A percentile compares a stretch with the other conserved stretches of the same genome.
These are phyloP conservation scores for Termitomyces sp. DNA, from an alignment of 768 basidiomycete species.

Conservation along the genomic window DNA sequence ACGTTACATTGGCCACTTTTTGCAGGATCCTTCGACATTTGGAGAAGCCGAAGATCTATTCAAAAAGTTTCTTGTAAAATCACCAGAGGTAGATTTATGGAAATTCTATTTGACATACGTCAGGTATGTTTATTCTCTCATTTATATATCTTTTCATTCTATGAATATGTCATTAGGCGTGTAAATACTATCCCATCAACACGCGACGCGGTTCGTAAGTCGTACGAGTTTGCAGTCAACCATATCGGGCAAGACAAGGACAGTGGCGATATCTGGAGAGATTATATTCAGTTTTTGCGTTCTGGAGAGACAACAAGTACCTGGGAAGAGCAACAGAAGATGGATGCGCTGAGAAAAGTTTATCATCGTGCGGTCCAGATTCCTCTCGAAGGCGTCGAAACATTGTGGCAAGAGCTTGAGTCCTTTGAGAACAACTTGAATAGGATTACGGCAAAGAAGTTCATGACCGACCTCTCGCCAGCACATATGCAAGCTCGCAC, in stretches of 20 bases:
- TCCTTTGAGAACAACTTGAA: constrained; percentile 87
- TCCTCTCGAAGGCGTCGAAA: constrained; percentile 89
- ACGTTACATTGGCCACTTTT: constrained; percentile 74
- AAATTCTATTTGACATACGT: constrained; percentile 93
- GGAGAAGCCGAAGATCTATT: constrained; percentile 84
- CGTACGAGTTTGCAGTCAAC: constrained; percentile 90
- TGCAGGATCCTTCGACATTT: constrained; percentile 59
- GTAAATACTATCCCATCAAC: constrained; percentile 60
- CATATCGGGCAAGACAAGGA: constrained; percentile 91
- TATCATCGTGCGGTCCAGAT: constrained; percentile 94
- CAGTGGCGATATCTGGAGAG: constrained; percentile 87
- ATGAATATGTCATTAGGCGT: constrained; percentile 36
- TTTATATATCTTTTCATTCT: not conserved
- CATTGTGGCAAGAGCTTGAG: constrained; percentile 93
- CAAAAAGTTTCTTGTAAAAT: constrained; percentile 77
- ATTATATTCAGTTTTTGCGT: constrained; percentile 88
- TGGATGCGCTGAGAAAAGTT: constrained; percentile 86
- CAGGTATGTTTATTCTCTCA: constrained; percentile 45
- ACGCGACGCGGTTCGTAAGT: constrained; percentile 75
- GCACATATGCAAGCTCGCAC: constrained; percentile 94
- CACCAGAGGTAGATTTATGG: constrained; percentile 88
- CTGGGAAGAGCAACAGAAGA: constrained; percentile 95
- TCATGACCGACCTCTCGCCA: constrained; percentile 88
- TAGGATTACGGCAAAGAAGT: constrained; percentile 93
- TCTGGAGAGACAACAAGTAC: constrained; percentile 76